These are phyloP conservation scores for Podospora comata DNA, from an alignment of 495 filamentous ascomycete genomes.

Conservation along the genomic window DNA sequence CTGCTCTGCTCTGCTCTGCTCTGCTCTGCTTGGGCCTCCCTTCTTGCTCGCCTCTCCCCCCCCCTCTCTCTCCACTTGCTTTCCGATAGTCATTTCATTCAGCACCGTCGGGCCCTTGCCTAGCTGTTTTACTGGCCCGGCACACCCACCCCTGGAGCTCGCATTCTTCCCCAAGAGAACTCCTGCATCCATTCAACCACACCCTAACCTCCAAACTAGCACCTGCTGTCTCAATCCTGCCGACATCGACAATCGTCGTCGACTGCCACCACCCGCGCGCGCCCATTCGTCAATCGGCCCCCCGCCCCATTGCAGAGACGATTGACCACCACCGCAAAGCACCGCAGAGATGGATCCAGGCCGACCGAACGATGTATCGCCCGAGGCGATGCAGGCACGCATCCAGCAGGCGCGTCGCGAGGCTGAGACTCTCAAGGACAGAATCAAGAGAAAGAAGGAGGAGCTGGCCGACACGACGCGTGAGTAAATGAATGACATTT, in stretches of 20 bases:
- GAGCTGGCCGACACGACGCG: conserved; percentile 95
- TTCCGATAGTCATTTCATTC: conserved; percentile 39
- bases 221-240: conserved; percentile 25
- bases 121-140: conserved; percentile 37
- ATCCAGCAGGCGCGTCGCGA: conserved; percentile 97
- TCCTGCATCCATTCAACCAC: conserved; percentile 20
- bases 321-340: conserved; percentile 21
- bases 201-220: conserved; percentile 27
- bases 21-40: conserved; percentile 12
- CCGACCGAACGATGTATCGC: conserved; percentile 55
- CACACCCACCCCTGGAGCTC: conserved; percentile 36
- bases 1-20: too few relatives aligned
- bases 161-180: conserved; percentile 30
- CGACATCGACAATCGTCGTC: conserved; percentile 28
- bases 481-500: conserved; percentile 50
- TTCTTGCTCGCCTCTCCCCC: conserved; percentile 21
- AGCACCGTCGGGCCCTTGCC: conserved; percentile 29
- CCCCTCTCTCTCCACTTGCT: conserved; percentile 26
- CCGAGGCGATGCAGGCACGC: conserved; percentile 64
- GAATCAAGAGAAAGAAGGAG: conserved; percentile 99
- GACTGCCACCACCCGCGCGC: conserved; percentile 16
- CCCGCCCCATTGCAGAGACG: conserved; percentile 9
- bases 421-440: conserved; percentile 95
- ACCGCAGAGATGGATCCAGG: conserved; percentile 46
- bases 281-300: conserved; percentile 23